Percentiles rank a stretch among this genome's conserved stretches.
phyloP scores from a whole-genome alignment of 257 asterid species.

The Solanum sitiens region DNA sequence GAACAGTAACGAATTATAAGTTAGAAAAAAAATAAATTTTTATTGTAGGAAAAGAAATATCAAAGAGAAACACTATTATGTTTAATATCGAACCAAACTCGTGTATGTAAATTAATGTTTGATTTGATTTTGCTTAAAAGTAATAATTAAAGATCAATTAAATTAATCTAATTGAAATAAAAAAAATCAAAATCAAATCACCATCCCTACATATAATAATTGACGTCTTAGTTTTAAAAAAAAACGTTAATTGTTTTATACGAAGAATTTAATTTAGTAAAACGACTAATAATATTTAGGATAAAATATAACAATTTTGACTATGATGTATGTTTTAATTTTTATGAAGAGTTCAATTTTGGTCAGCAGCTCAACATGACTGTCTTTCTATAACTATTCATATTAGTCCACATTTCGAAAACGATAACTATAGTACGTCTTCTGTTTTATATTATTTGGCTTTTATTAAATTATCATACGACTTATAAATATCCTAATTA shows the following conservation, averaged over 20 bases:
- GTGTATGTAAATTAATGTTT: background rate
- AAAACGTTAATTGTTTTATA: background rate
- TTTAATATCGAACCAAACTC: background rate
- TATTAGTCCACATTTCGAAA: background rate
- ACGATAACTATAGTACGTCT: rapidly evolving
- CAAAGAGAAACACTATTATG: background rate
- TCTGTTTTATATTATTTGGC: too few species aligned
- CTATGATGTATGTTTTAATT: background rate
- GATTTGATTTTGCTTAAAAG: background rate
- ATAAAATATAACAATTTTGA: background rate
- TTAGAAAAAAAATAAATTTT: too few species aligned
- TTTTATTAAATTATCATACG: background rate
- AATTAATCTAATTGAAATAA: background rate
- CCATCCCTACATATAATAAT: background rate
- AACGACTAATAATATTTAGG: background rate
- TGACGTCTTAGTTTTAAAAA: background rate
- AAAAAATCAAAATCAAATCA: background rate
- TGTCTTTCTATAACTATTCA: background rate
- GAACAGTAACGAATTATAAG: background rate
- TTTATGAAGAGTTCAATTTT: background rate
- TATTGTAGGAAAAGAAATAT: background rate
- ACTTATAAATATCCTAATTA: background rate
- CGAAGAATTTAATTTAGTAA: background rate
- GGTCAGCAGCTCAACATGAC: background rate
- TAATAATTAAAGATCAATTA: too few species aligned